These are phyloP conservation scores for Coccomyxa sp. DNA, from an alignment of 139 green algal genomes.

Conservation along the genomic window DNA sequence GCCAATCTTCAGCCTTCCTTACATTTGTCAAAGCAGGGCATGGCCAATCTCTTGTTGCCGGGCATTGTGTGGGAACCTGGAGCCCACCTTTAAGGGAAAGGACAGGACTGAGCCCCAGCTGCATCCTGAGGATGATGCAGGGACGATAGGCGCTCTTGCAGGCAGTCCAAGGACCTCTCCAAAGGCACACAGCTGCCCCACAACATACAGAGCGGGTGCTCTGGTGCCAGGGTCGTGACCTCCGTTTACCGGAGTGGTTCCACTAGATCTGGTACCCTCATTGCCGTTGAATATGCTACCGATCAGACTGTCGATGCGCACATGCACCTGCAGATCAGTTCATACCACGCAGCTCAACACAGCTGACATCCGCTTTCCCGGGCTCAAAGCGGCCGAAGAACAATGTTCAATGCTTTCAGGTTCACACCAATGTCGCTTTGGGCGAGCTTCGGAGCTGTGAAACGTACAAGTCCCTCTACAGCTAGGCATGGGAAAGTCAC, in stretches of 20 bases:
- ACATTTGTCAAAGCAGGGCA: no score
- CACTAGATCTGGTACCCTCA: neutral
- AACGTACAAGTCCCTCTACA: no score
- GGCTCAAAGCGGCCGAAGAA: neutral
- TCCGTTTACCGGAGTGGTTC: neutral
- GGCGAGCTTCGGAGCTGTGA: no score
- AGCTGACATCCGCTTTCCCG: neutral
- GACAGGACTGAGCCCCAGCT: constrained; percentile 67
- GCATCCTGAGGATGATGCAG: constrained; percentile 23
- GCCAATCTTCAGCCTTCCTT: no score
- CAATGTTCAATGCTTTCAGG: neutral
- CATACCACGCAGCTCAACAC: neutral
- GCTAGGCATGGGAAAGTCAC: no score
- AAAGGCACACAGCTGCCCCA: constrained; percentile 39
- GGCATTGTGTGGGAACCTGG: neutral
- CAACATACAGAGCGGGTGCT: constrained; percentile 41
- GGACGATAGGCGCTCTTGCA: constrained; percentile 37
- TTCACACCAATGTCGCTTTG: neutral
- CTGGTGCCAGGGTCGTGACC: neutral
- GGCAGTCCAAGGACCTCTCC: constrained; percentile 53
- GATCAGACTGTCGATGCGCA: constrained; percentile 45
- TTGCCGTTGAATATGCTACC: constrained; percentile 38
- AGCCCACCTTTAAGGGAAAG: constrained; percentile 66
- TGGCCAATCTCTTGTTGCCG: no score
- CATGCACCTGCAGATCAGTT: constrained; percentile 32